These are phyloP conservation scores for Acephala macrosclerotiorum DNA, from an alignment of 2,329 filamentous ascomycete species.

Conservation along the genomic window DNA sequence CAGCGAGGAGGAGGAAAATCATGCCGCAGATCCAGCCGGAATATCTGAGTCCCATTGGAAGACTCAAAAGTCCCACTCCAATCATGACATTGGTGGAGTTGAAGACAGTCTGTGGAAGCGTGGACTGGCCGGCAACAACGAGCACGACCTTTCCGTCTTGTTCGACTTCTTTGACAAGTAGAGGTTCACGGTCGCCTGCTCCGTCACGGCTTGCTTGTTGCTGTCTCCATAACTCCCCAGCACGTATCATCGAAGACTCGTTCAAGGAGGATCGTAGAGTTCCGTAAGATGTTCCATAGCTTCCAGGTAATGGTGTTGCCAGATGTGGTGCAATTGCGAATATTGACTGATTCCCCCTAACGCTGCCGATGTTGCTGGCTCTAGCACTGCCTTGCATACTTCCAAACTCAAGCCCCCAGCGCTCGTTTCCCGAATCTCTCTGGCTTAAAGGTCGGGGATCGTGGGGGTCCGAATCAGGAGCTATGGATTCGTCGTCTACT, in stretches of 20 bases:
- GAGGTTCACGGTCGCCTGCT: conserved; percentile 71
- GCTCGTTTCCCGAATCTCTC: conserved; percentile 43
- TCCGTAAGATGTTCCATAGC: conserved; percentile 70
- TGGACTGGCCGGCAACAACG: conserved; percentile 91
- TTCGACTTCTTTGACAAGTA: conserved; percentile 89
- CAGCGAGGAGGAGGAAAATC: conserved; percentile 75
- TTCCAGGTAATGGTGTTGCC: conserved; percentile 74
- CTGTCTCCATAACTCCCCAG: conserved; percentile 59
- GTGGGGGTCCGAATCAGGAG: conserved; percentile 26
- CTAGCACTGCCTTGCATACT: conserved; percentile 44
- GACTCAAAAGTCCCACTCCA: conserved; percentile 85
- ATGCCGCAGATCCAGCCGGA: conserved; percentile 89
- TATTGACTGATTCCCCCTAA: conserved; percentile 54
- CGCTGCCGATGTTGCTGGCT: conserved; percentile 43
- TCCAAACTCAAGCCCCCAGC: conserved; percentile 32
- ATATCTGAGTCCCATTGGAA: conserved; percentile 88
- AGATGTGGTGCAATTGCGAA: conserved; percentile 68
- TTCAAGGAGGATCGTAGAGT: conserved; percentile 50
- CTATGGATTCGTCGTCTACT: conserved; percentile 38
- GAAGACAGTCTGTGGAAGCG: conserved; percentile 92
- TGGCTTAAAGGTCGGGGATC: conserved; percentile 47
- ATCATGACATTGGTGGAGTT: conserved; percentile 88
- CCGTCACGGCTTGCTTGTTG: conserved; percentile 53
- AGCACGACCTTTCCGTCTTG: conserved; percentile 87
- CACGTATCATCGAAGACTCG: conserved; percentile 57